phyloP scores from a whole-genome alignment of 2,329 filamentous ascomycete genomes.

The Hypoxylon sp. region DNA sequence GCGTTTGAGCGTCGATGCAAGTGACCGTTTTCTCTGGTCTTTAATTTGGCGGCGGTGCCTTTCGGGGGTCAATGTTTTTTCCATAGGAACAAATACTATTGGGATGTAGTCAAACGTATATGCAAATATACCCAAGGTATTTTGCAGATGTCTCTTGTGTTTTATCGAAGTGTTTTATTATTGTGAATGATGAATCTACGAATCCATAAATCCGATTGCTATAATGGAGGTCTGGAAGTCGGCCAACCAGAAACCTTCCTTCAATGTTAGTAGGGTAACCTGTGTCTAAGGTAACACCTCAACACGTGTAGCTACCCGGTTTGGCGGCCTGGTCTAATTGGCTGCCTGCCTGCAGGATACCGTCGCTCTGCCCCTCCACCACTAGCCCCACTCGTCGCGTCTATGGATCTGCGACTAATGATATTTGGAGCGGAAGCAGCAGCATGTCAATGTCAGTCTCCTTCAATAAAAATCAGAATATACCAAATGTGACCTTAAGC shows the following conservation, averaged over 20 bases:
- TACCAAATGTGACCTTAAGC: background rate
- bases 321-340: background rate
- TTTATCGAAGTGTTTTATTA: background rate
- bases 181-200: background rate
- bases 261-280: background rate
- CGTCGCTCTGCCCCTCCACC: background rate
- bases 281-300: background rate
- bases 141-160: conserved; percentile 4
- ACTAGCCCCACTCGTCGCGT: background rate
- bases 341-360: background rate
- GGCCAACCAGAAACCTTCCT: too few relatives aligned
- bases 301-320: background rate
- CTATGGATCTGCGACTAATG: background rate
- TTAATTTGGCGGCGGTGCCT: conserved; percentile 33
- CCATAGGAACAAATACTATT: conserved; percentile 36
- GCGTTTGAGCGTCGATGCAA: conserved; percentile 40
- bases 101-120: conserved; percentile 32
- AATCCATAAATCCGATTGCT: background rate
- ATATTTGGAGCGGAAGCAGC: background rate
- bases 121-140: background rate
- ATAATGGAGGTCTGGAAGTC: background rate
- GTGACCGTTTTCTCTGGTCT: conserved; percentile 26
- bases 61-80: conserved; percentile 17
- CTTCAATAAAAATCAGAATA: background rate
- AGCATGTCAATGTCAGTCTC: background rate